These are phyloP conservation scores for Penicillium sp. DNA, from an alignment of 2,329 filamentous ascomycete species.

Conservation along the genomic window DNA sequence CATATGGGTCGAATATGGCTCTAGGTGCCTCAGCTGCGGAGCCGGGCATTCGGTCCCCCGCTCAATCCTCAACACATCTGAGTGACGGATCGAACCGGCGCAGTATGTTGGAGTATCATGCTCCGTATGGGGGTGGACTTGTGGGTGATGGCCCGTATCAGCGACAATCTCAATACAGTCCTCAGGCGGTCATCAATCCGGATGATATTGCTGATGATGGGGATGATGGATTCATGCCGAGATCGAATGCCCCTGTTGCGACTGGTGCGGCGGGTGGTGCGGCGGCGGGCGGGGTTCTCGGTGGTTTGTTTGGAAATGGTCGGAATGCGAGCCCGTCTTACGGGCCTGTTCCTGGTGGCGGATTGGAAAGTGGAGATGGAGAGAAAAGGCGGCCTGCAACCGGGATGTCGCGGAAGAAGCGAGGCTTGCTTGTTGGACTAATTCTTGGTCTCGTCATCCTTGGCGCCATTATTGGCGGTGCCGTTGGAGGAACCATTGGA, in stretches of 20 bases:
- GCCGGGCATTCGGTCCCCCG: constrained; percentile 35
- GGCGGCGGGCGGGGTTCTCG: constrained; percentile 43
- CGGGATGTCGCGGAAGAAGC: constrained; percentile 62
- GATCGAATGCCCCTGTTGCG: constrained; percentile 41
- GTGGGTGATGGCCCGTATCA: constrained; percentile 65
- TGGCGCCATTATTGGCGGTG: constrained; percentile 69
- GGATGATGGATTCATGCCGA: constrained; percentile 71
- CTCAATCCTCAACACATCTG: constrained; percentile 30
- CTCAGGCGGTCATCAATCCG: constrained; percentile 64
- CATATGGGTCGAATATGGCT: constrained; percentile 38
- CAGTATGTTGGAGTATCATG: constrained; percentile 48
- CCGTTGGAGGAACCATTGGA: constrained; percentile 68
- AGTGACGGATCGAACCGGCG: constrained; percentile 43
- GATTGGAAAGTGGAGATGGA: constrained; percentile 24
- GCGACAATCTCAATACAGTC: constrained; percentile 54
- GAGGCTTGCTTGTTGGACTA: constrained; percentile 67
- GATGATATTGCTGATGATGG: constrained; percentile 82
- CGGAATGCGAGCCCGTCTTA: constrained; percentile 52
- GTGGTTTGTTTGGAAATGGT: constrained; percentile 42
- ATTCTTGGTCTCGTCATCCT: constrained; percentile 65
- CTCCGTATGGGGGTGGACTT: constrained; percentile 36
- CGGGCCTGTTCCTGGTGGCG: constrained; percentile 49
- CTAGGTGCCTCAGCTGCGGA: constrained; percentile 34
- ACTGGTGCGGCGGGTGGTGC: constrained; percentile 47
- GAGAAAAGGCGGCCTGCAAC: constrained; percentile 66